phyloP scores from a whole-genome alignment of 768 basidiomycete species.

The Harrya chromipes region DNA sequence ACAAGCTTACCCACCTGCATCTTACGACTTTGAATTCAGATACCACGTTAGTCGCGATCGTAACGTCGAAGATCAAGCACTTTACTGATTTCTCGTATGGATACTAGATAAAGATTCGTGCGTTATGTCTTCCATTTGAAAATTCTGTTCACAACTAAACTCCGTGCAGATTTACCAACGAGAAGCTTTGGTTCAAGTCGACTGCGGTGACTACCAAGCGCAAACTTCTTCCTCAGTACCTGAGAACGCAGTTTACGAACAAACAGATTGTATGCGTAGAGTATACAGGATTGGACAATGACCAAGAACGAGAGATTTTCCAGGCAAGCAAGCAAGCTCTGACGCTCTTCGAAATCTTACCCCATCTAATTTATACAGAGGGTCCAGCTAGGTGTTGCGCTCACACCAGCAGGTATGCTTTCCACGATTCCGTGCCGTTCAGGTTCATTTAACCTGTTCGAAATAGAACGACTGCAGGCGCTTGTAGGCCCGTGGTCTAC shows the following conservation, averaged over 20 bases:
- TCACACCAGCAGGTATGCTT: conserved; percentile 45
- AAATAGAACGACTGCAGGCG: conserved; percentile 48
- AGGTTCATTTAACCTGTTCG: neutral
- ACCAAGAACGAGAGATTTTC: conserved; percentile 68
- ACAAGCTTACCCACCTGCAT: neutral
- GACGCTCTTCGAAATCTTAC: neutral
- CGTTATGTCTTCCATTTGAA: conserved; percentile 6
- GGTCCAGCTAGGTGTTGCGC: conserved; percentile 50
- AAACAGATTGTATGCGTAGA: conserved; percentile 52
- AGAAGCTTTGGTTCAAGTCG: conserved; percentile 39
- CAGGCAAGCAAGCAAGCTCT: conserved; percentile 34
- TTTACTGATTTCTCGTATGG: conserved; percentile 5
- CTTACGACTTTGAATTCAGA: conserved; percentile 28
- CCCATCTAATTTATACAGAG: conserved; percentile 31
- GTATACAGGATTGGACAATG: conserved; percentile 44
- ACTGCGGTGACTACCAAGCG: conserved; percentile 16
- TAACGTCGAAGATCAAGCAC: neutral
- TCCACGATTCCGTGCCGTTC: neutral
- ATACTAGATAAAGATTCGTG: conserved; percentile 41
- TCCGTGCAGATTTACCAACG: conserved; percentile 28
- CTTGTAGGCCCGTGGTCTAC: conserved; percentile 45
- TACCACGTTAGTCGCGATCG: conserved; percentile 38
- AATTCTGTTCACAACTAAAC: neutral
- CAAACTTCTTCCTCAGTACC: conserved; percentile 33
- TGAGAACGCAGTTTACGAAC: conserved; percentile 38